Evolutionary conservation across 495 filamentous ascomycete species (phyloP).

Genomic region (Daldinia loculata): DNA sequence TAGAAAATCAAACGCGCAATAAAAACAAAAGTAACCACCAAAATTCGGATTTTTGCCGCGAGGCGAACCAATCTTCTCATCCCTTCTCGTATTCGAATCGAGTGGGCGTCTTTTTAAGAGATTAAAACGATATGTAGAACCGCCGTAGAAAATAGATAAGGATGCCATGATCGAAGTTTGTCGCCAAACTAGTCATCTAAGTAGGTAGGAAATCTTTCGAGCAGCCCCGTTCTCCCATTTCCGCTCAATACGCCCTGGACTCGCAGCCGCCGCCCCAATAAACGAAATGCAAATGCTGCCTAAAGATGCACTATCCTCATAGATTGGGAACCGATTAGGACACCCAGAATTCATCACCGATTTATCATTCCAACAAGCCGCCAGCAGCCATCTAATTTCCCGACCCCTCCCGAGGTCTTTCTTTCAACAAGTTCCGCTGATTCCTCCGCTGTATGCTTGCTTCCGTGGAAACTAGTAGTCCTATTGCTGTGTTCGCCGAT

Average conservation of each 20-base stretch:
- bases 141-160: conserved; percentile 28
- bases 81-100: conserved; percentile 32
- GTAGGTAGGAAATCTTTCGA: conserved; percentile 29
- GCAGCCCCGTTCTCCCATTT: conserved; percentile 21
- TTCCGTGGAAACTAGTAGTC: conserved; percentile 7
- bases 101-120: conserved; percentile 23
- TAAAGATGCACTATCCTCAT: conserved; percentile 27
- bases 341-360: conserved; percentile 26
- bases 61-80: conserved; percentile 48
- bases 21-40: conserved; percentile 36
- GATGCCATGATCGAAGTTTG: conserved; percentile 37
- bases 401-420: conserved; percentile 1
- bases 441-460: conserved; percentile 22
- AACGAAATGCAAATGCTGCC: conserved; percentile 40
- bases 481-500: conserved; percentile 32
- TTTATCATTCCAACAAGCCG: conserved; percentile 27
- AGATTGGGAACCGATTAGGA: conserved; percentile 34
- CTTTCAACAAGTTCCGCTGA: conserved; percentile 3
- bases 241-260: conserved; percentile 35
- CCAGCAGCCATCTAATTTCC: conserved; percentile 42
- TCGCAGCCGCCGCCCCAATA: conserved; percentile 33
- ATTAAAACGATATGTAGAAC: conserved; percentile 36
- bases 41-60: conserved; percentile 42
- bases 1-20: conserved; percentile 21
- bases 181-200: conserved; percentile 41